phyloP scores from a whole-genome alignment of 2,329 filamentous ascomycete genomes.

The Colletotrichum kahawae region DNA sequence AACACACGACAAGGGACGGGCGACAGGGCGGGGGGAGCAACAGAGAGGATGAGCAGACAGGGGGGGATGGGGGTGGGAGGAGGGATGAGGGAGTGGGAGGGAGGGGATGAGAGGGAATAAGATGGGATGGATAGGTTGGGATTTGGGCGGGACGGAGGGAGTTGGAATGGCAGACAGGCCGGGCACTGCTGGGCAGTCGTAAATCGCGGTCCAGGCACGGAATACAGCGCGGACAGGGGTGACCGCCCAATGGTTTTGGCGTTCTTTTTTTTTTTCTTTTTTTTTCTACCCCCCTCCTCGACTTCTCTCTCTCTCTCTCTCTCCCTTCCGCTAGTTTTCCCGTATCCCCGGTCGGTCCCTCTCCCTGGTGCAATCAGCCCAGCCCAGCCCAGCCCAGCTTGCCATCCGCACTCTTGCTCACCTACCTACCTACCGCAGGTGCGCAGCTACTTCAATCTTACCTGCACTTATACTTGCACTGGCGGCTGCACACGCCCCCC shows the following conservation, averaged over 20 bases:
- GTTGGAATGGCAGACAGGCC: constrained; percentile 11
- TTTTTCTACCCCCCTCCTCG: background rate
- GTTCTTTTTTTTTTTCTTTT: background rate
- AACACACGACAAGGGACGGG: constrained; percentile 23
- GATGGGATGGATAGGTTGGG: constrained; percentile 16
- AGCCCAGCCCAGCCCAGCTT: background rate
- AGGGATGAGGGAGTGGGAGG: background rate
- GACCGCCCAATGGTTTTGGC: background rate
- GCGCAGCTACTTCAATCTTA: background rate
- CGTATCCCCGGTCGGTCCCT: background rate
- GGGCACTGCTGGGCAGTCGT: constrained; percentile 3
- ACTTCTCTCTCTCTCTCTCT: background rate
- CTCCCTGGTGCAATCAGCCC: background rate
- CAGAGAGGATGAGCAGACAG: background rate
- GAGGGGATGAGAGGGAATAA: background rate
- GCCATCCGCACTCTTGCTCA: no score
- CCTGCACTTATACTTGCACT: background rate
- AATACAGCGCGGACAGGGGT: background rate
- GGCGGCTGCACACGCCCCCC: background rate
- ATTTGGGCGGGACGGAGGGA: background rate
- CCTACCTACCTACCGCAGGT: no score
- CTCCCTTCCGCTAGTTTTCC: background rate
- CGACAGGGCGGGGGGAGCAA: background rate
- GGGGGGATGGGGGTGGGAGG: constrained; percentile 11
- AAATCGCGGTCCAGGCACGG: constrained; percentile 8